Evolutionary conservation across 1,139 yeast species (phyloP).

Genomic region (Geotrichum citri-aurantii): DNA sequence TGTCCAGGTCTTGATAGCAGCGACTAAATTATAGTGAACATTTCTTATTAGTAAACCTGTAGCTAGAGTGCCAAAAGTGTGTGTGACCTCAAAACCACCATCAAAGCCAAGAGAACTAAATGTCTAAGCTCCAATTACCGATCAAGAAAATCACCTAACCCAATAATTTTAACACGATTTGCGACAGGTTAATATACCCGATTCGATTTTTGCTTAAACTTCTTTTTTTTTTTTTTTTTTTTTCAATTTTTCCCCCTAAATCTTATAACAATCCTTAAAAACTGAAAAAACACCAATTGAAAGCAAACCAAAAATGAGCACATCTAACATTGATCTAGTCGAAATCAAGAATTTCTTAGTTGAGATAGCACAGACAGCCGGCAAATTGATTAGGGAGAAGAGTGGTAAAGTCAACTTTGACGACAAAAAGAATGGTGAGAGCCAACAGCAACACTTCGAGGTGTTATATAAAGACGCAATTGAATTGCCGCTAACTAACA

Average conservation of each 20-base stretch:
- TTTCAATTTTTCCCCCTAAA: not conserved
- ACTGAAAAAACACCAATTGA: not conserved
- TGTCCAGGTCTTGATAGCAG: too few species aligned
- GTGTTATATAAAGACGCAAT: not conserved
- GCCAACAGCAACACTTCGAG: not conserved
- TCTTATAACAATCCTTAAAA: not conserved
- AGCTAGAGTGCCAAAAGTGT: too few species aligned
- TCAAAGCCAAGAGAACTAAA: too few species aligned
- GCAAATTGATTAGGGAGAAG: slow-evolving; percentile 43
- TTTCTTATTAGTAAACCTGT: too few species aligned
- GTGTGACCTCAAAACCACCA: too few species aligned
- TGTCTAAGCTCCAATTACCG: too few species aligned
- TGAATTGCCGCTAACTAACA: not conserved
- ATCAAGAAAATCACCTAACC: not conserved
- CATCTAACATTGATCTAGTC: slow-evolving; percentile 21
- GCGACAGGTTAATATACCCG: too few species aligned
- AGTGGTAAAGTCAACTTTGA: slow-evolving; percentile 47
- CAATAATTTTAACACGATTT: not conserved
- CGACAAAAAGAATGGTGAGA: slow-evolving; percentile 45
- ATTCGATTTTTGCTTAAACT: not conserved
- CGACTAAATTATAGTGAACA: too few species aligned
- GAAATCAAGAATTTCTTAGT: slow-evolving; percentile 43
- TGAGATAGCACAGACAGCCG: slow-evolving; percentile 46
- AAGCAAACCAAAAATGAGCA: slow-evolving; percentile 1
- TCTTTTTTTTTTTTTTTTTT: not conserved